A percentile compares a stretch with the other conserved stretches of the same genome.
phyloP scores from a whole-genome alignment of 2,329 filamentous ascomycete genomes.

The Trichothecium sympodiale region DNA sequence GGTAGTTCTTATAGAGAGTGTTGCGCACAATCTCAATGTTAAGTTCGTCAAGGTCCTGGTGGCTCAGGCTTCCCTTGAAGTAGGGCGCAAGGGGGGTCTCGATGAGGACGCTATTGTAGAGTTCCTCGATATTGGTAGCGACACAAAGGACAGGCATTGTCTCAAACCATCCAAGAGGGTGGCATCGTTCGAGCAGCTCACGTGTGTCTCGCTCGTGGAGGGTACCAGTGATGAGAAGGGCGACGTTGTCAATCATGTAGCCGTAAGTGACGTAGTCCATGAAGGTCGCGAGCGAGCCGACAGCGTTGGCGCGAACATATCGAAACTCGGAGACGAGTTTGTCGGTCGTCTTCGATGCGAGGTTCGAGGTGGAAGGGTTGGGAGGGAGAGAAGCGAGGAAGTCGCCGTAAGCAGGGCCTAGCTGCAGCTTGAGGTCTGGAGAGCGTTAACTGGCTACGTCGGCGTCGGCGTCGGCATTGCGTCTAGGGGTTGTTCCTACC shows the following conservation, averaged over 20 bases:
- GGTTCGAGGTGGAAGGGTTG: slow-evolving; percentile 90
- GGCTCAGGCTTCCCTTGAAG: slow-evolving; percentile 93
- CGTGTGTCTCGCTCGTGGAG: slow-evolving; percentile 94
- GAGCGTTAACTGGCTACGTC: not conserved
- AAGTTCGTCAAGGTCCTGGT: slow-evolving; percentile 94
- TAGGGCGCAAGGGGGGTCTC: slow-evolving; percentile 93
- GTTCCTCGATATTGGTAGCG: slow-evolving; percentile 94
- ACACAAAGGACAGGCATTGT: slow-evolving; percentile 97
- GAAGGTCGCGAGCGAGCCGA: slow-evolving; percentile 83
- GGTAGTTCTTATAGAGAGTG: slow-evolving; percentile 98
- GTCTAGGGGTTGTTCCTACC: slow-evolving; percentile 39
- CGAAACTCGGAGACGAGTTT: slow-evolving; percentile 97
- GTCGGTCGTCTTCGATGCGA: slow-evolving; percentile 91
- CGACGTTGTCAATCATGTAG: slow-evolving; percentile 99
- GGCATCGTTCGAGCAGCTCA: slow-evolving; percentile 89
- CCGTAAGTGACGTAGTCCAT: slow-evolving; percentile 98
- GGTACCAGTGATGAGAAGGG: slow-evolving; percentile 93
- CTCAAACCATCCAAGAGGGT: slow-evolving; percentile 97
- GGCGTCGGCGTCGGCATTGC: slow-evolving; percentile 4
- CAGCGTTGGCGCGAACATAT: slow-evolving; percentile 89
- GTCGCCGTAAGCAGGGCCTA: slow-evolving; percentile 92
- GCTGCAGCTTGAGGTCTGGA: slow-evolving; percentile 91
- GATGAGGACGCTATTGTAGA: slow-evolving; percentile 96
- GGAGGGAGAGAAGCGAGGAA: slow-evolving; percentile 89
- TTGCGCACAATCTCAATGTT: slow-evolving; percentile 99